Evolutionary conservation across 1,139 yeast species (phyloP), one percentile per base, ranked within the genome.

Genomic region (Geotrichum aggregatum): DNA sequence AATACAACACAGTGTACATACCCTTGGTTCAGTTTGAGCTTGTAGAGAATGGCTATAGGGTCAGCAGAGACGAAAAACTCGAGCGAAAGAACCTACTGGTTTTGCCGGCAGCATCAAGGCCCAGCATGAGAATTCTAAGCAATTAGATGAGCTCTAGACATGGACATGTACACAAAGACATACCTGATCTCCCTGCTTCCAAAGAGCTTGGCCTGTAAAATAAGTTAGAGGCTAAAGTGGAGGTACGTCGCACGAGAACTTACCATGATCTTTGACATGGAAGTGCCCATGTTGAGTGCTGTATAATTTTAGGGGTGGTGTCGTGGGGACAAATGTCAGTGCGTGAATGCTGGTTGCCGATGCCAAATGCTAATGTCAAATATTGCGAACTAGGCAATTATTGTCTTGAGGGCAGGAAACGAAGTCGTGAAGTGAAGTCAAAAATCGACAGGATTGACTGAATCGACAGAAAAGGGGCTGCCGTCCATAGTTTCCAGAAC

Each of bases 91-190:
- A n/a, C 75, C 55, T 66, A 72, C 85, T 87, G 13, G 96, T 88
- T 69, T 88, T 88, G 49, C 96, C 96, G 3, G 96, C 96, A 61
- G 89, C 87, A 67, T 88, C 96, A 59, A 88, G 76, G 14, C 97
- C 97, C 59, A 89, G 78, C 96, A 89, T 88, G 61, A 89, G 77
- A 66, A 89, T 84, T 66, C 94, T 72, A 47, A 10, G 11, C n/a
- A 19, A 14, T 16, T n/a, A 35, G 39, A 16, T 5, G 0, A 39
- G 18, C 22, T 5, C 22, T 10, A 8, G 38, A n/a, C 14, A 44
- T 2, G 2, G 14, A 21, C 26, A n/a, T 13, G n/a, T 5, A 7
- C 13, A 14, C n/a, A 35, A 35, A 8, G 6, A 18, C 41, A n/a
- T 60, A 62, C 66, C 66, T 55, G 53, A 66, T 66, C 54, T 68